Evolutionary conservation across 208 protist species (phyloP), one percentile per base, ranked within the genome.

Genomic region (Vickermania spadyakhi): DNA sequence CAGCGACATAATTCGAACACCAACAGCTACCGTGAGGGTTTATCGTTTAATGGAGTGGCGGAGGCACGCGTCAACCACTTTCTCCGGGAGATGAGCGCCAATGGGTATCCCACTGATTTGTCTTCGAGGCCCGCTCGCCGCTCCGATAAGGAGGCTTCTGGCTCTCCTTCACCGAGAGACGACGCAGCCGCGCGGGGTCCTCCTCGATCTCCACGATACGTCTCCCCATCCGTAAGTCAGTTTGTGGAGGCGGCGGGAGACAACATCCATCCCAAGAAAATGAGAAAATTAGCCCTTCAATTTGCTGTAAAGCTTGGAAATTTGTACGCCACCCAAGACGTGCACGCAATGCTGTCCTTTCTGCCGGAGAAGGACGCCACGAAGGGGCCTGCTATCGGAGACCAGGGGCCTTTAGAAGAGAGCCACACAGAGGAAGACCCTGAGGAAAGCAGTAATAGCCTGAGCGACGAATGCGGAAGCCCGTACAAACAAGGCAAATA

Each of bases 291-390:
- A 70, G 77, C 77, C 3, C 72, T 88, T 28, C 75, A 79, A 70
- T 76, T 91, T 60, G 84, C 77, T 30, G 65, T 77, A 28, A 86
- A 81, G 58, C 57, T 91, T 18, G 80, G 84, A 50, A 79, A 72
- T 4, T 56, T 88, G 14, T 91, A 86, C 62, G 76, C 71, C 13
- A 75, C 78, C 23, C 78, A 88, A 68, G 84, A 91, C 70, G 81
- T 91, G 60, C 76, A 86, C 66, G 80, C 78, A 21, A 45, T 45
- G 36, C 36, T 45, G 36, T 45, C 36, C 18, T 45, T 45, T 18
- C 36, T 45, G 36, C 36, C 36, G 7, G 36, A 7, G 11, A 45
- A 45, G 36, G 36, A 45, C 11, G 18, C 11, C 36, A 45, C 18
- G 7, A 7, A 45, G 36, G 36, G 11, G 11, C 36, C 36, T n/a